These are phyloP conservation scores for Sapria himalayana DNA, from an alignment of 345 rosid species.

Conservation along the genomic window DNA sequence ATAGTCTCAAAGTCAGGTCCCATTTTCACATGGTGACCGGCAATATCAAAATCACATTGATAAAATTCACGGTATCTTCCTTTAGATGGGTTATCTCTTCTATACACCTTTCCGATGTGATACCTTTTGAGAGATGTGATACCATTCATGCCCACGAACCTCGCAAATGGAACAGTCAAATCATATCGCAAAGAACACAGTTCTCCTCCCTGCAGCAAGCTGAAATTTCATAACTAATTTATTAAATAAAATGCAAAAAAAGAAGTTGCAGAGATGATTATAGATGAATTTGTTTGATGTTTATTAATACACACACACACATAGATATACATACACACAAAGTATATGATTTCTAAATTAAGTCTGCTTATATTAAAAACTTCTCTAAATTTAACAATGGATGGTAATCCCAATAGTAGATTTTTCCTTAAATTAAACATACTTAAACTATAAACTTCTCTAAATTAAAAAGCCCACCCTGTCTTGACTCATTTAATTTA, in stretches of 20 bases:
- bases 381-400: no score
- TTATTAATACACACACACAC: no score
- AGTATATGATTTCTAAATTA: no score
- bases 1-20: constrained; percentile 84
- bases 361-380: no score
- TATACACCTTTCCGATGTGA: constrained; percentile 76
- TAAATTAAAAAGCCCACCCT: no score
- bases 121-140: constrained; percentile 59
- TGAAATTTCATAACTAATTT: not conserved
- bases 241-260: not conserved
- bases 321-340: no score
- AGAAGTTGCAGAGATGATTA: constrained; percentile 1
- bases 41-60: constrained; percentile 91
- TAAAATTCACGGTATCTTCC: constrained; percentile 94
- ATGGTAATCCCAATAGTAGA: no score
- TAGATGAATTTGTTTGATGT: no score
- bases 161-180: constrained; percentile 87
- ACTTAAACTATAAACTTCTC: no score
- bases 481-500: no score
- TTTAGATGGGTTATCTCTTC: constrained; percentile 90
- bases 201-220: constrained; percentile 65
- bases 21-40: constrained; percentile 73
- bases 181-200: constrained; percentile 84
- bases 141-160: constrained; percentile 83
- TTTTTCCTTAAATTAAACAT: no score